These are phyloP conservation scores for Terana coerulea DNA, from an alignment of 768 basidiomycete genomes.

Conservation along the genomic window DNA sequence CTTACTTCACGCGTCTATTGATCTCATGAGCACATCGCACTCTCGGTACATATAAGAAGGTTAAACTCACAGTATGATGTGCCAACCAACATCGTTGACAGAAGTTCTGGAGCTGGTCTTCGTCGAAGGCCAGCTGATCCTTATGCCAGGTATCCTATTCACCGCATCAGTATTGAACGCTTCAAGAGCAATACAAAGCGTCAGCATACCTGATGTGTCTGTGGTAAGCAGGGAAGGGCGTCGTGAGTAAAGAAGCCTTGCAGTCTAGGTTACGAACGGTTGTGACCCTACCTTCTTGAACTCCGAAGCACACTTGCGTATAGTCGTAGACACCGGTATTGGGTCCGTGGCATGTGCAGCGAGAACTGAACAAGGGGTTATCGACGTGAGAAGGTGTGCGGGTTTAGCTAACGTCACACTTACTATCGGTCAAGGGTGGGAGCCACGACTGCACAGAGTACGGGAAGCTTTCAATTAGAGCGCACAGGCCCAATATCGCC, in stretches of 20 bases:
- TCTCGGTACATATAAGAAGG: background rate
- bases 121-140: slow-evolving; percentile 82
- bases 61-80: slow-evolving; percentile 78
- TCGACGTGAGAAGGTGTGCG: slow-evolving; percentile 1
- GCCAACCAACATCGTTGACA: slow-evolving; percentile 86
- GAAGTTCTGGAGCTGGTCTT: slow-evolving; percentile 84
- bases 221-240: slow-evolving; percentile 4
- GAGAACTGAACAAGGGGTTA: slow-evolving; percentile 43
- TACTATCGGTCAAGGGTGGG: slow-evolving; percentile 75
- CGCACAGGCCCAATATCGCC: slow-evolving; percentile 46
- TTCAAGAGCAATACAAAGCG: background rate
- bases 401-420: slow-evolving; percentile 14
- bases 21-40: background rate
- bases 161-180: background rate
- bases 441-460: slow-evolving; percentile 49
- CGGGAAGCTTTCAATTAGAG: slow-evolving; percentile 53
- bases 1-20: slow-evolving; percentile 1
- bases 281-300: slow-evolving; percentile 65
- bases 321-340: slow-evolving; percentile 86
- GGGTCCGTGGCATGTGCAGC: slow-evolving; percentile 81
- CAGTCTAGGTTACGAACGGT: background rate
- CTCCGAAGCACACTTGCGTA: slow-evolving; percentile 79
- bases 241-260: background rate
- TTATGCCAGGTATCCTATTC: slow-evolving; percentile 87
- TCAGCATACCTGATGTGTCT: slow-evolving; percentile 34